Evolutionary conservation across 2,329 filamentous ascomycete species (phyloP).

Genomic region (Coleophoma eucalyptorum): DNA sequence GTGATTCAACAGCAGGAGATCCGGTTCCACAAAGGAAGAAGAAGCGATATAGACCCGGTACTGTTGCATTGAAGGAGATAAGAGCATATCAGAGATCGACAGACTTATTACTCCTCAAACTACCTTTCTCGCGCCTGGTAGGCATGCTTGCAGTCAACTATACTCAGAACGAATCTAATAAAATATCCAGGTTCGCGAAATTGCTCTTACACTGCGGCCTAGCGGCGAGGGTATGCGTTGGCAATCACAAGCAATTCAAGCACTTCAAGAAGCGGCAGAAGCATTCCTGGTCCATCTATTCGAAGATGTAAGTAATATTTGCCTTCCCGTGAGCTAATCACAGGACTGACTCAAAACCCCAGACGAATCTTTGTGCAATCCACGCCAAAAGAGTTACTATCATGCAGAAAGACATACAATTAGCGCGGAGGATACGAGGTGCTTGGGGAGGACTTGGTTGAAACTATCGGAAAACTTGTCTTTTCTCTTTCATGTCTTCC

Average conservation of each 20-base stretch:
- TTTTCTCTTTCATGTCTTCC: too few species aligned
- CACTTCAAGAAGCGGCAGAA: conserved; percentile 92
- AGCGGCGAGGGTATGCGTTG: conserved; percentile 73
- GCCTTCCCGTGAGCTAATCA: background rate
- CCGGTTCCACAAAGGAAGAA: conserved; percentile 60
- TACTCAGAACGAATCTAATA: background rate
- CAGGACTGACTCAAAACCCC: background rate
- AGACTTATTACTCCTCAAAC: conserved; percentile 77
- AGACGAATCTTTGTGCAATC: conserved; percentile 88
- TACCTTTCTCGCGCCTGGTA: conserved; percentile 76
- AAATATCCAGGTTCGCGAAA: conserved; percentile 60
- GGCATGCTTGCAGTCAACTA: conserved; percentile 16
- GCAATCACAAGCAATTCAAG: conserved; percentile 93
- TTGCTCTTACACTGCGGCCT: conserved; percentile 62
- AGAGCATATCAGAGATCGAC: conserved; percentile 85
- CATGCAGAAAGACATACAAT: conserved; percentile 97
- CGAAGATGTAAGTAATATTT: conserved; percentile 53
- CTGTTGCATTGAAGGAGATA: conserved; percentile 87
- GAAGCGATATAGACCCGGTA: conserved; percentile 72
- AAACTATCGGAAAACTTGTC: background rate
- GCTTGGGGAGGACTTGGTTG: conserved; percentile 68
- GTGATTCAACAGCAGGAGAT: conserved; percentile 58
- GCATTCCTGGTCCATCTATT: conserved; percentile 96
- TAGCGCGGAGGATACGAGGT: conserved; percentile 76
- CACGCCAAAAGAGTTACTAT: conserved; percentile 96